phyloP scores from a whole-genome alignment of 768 basidiomycete genomes.

The Amanita rubescens region DNA sequence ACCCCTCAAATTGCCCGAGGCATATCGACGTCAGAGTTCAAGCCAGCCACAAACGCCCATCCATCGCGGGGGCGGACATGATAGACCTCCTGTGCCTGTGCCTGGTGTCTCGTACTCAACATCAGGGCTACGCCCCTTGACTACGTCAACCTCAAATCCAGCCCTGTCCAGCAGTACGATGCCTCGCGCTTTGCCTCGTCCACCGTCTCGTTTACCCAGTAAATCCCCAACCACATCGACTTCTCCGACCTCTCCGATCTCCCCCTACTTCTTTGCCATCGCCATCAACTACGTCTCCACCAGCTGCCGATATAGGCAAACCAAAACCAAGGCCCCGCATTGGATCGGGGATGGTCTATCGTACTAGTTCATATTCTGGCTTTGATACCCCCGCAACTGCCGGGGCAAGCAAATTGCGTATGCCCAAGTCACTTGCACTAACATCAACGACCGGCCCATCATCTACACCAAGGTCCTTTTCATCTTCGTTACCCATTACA shows the following conservation, averaged over 20 bases:
- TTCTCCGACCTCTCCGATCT: background rate
- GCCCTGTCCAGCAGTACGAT: background rate
- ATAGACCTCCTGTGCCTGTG: conserved; percentile 29
- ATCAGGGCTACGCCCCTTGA: background rate
- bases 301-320: conserved; percentile 4
- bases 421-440: conserved; percentile 5
- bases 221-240: conserved; percentile 2
- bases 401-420: background rate
- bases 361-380: conserved; percentile 25
- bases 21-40: conserved; percentile 9
- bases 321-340: conserved; percentile 47
- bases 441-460: background rate
- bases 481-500: background rate
- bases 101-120: conserved; percentile 10
- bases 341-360: conserved; percentile 66
- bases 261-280: conserved; percentile 7
- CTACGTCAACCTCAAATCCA: conserved; percentile 1
- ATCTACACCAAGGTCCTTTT: background rate
- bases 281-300: conserved; percentile 2
- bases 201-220: conserved; percentile 2
- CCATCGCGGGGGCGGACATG: conserved; percentile 17
- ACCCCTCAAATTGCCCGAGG: conserved; percentile 8
- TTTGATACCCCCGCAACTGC: background rate
- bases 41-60: conserved; percentile 19
- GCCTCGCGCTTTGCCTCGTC: conserved; percentile 1